Evolutionary conservation across 1,284 basidiomycete genomes (phyloP), one percentile per base, ranked within the genome.

Genomic region (Apiotrichum sp.): DNA sequence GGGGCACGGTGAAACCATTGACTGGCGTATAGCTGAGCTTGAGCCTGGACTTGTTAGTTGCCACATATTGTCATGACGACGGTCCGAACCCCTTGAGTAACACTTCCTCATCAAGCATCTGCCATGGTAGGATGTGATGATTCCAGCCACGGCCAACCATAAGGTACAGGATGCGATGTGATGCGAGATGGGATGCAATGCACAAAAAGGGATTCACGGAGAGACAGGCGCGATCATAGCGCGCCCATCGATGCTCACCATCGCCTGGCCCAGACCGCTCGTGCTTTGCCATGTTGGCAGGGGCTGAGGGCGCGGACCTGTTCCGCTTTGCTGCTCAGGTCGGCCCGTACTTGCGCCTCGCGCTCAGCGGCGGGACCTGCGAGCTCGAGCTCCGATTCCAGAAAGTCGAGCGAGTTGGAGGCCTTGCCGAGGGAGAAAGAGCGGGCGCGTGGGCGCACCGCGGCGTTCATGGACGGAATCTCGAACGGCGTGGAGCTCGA

Each of bases 1-100:
- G 84, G 45, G 91, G 89, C 48, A 71, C 71, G 2, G 69, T 69
- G 29, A 62, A 62, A 4, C 65, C 65, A 4, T 58, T 53, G 6
- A 65, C 57, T 2, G 58, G 56, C 3, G 60, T 65, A 50, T 74
- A 74, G 56, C 65, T 65, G n/a, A 69, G 47, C 35, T 67, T 59
- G 48, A 73, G 60, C 71, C 71, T 73, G 56, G 4, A 9, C 6
- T 22, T 22, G 22, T 22, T 22, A 22, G 22, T 22, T 22, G 22
- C 22, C 22, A 22, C 22, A 22, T 22, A 22, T 22, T 22, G 22
- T 22, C 22, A 22, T 22, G 22, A 22, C 22, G 22, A 22, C 22
- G 22, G 22, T 22, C 22, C 22, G 22, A 22, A 22, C 22, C 22
- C 22, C 22, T 22, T 22, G 22, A 22, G 22, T 22, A 22, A 22